Conservation (phyloP, 2,329 filamentous ascomycete genomes). For the Aspergillaceae sp. region DNA sequence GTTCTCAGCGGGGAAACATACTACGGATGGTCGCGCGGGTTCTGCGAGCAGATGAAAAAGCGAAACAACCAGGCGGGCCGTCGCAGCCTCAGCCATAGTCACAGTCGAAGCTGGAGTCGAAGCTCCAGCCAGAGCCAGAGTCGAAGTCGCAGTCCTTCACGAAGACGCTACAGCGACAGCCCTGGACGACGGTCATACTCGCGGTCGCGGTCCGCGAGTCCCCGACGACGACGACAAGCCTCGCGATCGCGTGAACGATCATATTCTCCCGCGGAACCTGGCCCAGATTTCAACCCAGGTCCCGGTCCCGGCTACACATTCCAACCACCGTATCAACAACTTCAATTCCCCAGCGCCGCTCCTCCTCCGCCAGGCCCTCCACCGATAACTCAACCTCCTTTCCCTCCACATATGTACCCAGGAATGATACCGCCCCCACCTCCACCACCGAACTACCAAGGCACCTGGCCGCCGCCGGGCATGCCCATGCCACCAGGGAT, state of each 20-base stretch:
- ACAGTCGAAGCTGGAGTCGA: conserved; percentile 43
- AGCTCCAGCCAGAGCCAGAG: conserved; percentile 22
- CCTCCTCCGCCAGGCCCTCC: conserved; percentile 7
- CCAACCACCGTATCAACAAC: conserved; percentile 14
- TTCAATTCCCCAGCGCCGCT: conserved; percentile 10
- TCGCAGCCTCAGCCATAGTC: conserved; percentile 37
- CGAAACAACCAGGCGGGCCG: conserved; percentile 20
- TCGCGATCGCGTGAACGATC: conserved; percentile 22
- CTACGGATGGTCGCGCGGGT: conserved; percentile 76
- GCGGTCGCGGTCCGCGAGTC: conserved; percentile 19
- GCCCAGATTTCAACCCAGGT: conserved; percentile 2
- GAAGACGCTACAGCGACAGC: conserved; percentile 34
- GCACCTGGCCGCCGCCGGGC: conserved; percentile 27
- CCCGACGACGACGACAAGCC: conserved; percentile 12
- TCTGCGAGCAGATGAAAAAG: conserved; percentile 72
- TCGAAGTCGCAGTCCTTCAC: conserved; percentile 1
- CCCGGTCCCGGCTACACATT: conserved; percentile 14
- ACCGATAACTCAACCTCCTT: conserved; percentile 2
- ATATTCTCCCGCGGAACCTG: conserved; percentile 20
- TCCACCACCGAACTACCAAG: conserved; percentile 26
- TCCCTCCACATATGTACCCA: conserved; percentile 5
- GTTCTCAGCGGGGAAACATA: conserved; percentile 63
- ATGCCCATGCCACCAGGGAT: conserved; percentile 14
- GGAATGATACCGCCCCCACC: conserved; percentile 19
- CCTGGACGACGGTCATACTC: conserved; percentile 17